These are phyloP conservation scores for Bromus sterilis DNA, from an alignment of 176 grass and related monocot species.

Conservation along the genomic window DNA sequence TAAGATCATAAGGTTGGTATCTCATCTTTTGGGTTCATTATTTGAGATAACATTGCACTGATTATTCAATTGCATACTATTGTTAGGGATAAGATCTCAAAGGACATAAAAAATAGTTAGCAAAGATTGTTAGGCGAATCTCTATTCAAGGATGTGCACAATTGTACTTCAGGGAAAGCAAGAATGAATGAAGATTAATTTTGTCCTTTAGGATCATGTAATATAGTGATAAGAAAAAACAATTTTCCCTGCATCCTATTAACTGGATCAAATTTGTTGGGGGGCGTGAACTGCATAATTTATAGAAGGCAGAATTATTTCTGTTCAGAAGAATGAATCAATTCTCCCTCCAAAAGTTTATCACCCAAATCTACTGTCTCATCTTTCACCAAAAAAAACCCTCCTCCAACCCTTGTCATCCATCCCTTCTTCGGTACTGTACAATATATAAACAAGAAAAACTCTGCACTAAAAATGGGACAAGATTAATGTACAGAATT, in stretches of 20 bases:
- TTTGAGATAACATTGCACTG: background rate
- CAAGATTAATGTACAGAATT: background rate
- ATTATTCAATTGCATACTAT: background rate
- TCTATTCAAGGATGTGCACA: background rate
- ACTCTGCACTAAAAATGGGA: background rate
- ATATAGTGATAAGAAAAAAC: background rate
- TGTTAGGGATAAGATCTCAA: background rate
- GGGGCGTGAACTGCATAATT: background rate
- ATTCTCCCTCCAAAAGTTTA: background rate
- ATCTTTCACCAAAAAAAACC: background rate
- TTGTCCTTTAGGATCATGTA: background rate
- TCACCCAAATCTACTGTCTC: background rate
- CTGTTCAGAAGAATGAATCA: background rate
- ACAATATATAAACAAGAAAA: background rate
- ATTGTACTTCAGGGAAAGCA: background rate
- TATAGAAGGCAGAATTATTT: background rate
- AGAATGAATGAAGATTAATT: background rate
- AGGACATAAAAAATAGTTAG: background rate
- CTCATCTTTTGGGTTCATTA: background rate
- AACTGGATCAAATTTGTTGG: background rate
- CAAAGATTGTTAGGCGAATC: background rate
- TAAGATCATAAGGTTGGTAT: background rate
- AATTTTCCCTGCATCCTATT: background rate
- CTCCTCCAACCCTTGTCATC: background rate
- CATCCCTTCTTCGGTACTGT: background rate